A percentile compares a stretch with the other conserved stretches of the same genome.
phyloP scores from a whole-genome alignment of 2,329 filamentous ascomycete species.

The Trichoderma simmonsii region DNA sequence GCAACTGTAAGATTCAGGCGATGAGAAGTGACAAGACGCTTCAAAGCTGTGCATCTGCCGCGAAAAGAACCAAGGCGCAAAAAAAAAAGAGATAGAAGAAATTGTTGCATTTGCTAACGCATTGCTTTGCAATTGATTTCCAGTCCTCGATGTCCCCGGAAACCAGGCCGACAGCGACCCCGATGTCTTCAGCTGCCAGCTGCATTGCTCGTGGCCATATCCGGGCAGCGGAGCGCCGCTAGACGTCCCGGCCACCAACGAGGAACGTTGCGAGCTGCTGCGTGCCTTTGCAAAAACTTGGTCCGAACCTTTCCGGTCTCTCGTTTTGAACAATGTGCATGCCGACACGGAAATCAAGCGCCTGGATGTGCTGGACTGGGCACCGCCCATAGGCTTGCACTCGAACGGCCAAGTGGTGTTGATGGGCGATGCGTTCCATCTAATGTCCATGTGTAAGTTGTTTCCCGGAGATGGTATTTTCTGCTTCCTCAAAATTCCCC shows the following conservation, averaged over 20 bases:
- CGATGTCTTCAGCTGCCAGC: constrained; percentile 44
- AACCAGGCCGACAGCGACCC: constrained; percentile 34
- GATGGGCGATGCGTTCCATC: constrained; percentile 54
- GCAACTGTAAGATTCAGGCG: background rate
- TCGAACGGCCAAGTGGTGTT: constrained; percentile 43
- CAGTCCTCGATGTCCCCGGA: constrained; percentile 48
- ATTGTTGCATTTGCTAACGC: background rate
- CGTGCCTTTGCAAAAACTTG: constrained; percentile 43
- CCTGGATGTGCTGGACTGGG: constrained; percentile 48
- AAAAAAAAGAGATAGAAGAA: background rate
- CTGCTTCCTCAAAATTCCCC: background rate
- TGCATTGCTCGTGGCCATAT: constrained; percentile 52
- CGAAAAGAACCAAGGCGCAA: background rate
- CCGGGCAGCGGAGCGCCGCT: constrained; percentile 33
- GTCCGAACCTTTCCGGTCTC: constrained; percentile 47
- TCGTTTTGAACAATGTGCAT: constrained; percentile 39
- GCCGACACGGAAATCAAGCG: constrained; percentile 41
- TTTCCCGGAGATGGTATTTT: background rate
- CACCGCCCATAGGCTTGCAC: constrained; percentile 37
- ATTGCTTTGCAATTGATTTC: too few species aligned
- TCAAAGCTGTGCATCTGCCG: background rate
- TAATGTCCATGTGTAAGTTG: constrained; percentile 58
- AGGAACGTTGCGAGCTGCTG: constrained; percentile 41
- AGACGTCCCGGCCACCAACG: constrained; percentile 39
- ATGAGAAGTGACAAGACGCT: constrained; percentile 2